Percentiles rank a stretch among this genome's conserved stretches.
Conservation (phyloP, 768 basidiomycete genomes). For the Lanmaoa rubissima region DNA sequence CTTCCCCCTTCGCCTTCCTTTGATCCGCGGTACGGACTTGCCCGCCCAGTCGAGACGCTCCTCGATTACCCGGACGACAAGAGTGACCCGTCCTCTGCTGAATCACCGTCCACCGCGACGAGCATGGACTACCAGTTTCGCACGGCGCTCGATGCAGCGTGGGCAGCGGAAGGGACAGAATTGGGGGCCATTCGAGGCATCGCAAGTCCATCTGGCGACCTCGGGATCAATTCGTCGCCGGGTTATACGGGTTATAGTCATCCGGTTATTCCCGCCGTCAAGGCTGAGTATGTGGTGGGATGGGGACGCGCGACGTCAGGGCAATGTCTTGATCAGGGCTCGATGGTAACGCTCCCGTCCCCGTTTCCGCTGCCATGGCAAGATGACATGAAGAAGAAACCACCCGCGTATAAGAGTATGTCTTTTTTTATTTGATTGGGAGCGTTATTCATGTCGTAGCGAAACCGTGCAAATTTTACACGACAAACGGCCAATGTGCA, state of each 20-base stretch:
- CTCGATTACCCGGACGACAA: conserved; percentile 25
- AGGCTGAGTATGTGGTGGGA: conserved; percentile 5
- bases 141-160: conserved; percentile 2
- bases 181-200: background rate
- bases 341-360: conserved; percentile 1
- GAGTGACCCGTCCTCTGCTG: conserved; percentile 28
- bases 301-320: conserved; percentile 11
- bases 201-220: conserved; percentile 7
- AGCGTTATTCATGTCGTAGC: conserved; percentile 34
- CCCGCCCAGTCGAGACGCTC: conserved; percentile 3
- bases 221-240: conserved; percentile 12
- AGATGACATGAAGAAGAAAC: conserved; percentile 21
- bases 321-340: background rate
- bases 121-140: conserved; percentile 12
- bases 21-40: conserved; percentile 15
- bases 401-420: conserved; percentile 31
- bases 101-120: conserved; percentile 14
- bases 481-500: conserved; percentile 45
- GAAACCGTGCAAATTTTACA: conserved; percentile 60
- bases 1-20: conserved; percentile 17
- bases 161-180: conserved; percentile 3
- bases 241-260: conserved; percentile 8
- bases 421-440: background rate
- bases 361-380: conserved; percentile 6
- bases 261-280: conserved; percentile 17